These are phyloP conservation scores for Solanum dulcamara DNA, from an alignment of 257 asterid genomes.

Conservation along the genomic window DNA sequence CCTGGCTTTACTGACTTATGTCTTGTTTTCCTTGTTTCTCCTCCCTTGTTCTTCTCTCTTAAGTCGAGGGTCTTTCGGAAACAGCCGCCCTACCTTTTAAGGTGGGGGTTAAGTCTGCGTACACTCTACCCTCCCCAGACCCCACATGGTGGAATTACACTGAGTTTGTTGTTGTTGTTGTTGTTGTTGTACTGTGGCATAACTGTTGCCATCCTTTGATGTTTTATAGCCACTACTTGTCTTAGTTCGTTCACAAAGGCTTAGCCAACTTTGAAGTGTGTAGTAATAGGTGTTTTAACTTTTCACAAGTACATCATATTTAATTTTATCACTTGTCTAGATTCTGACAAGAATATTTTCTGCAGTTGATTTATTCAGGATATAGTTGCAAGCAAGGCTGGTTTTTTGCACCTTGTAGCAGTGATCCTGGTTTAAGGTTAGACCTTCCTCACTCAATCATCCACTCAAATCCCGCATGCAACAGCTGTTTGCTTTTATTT, in stretches of 20 bases:
- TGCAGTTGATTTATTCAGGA: conserved; percentile 84
- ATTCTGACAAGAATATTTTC: conserved; percentile 1
- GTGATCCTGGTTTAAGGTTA: conserved; percentile 80
- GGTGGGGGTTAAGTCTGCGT: no score
- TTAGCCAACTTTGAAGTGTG: not conserved
- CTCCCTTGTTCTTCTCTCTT: no score
- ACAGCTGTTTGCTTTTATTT: not conserved
- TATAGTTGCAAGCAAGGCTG: conserved; percentile 91
- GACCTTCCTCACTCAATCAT: conserved; percentile 3
- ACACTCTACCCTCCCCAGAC: no score
- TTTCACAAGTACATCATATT: not conserved
- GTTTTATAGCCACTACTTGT: not conserved
- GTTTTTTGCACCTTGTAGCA: conserved; percentile 92
- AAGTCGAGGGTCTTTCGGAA: no score
- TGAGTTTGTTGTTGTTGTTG: no score
- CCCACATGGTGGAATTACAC: no score
- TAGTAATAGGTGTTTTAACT: not conserved
- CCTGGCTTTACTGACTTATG: no score
- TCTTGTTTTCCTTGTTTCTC: no score
- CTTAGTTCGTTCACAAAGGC: not conserved
- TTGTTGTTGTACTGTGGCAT: not conserved
- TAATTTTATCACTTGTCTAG: not conserved
- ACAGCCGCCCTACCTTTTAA: no score
- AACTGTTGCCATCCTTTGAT: not conserved
- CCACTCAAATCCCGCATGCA: not conserved